Base-by-base conservation (phyloP, 441 rosid genomes). In the Adansonia gregorii region DNA sequence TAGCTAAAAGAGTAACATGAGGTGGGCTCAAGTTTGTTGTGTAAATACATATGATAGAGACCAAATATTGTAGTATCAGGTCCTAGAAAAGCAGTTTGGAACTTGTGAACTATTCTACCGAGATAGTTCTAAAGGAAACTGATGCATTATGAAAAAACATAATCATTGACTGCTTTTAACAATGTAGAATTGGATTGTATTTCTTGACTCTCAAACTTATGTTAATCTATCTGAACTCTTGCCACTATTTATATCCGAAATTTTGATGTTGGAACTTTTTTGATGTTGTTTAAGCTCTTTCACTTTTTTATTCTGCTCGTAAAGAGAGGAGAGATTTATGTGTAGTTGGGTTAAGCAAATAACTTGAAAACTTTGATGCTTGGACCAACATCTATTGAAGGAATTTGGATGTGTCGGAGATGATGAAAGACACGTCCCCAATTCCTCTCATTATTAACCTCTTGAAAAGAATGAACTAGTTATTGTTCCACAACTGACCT, bases 231-330 rank as follows among this genome's bases (percentile, higher is more conserved):
- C 55, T 39, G 24, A 41, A 52, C 19, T 56, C 58, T 24, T 24
- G 14, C 66, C 58, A 24, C 31, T 54, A 49, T 52, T 54, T 3
- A 31, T 64, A 8, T 65, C 41, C 22, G 41, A 43, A 27, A 52
- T 64, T 31, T 24, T 24, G 46, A 54, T 19, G 17, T 78, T 73
- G 64, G 49, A 27, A 35, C 67, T 63, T 63, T 14, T 27, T 63
- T 31, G 3, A 61, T 31, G 43, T 61, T 61, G 17, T 41, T 27
- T 61, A 11, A 61, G n/a, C 41, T 61, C 67, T 24, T 24, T 5
- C 3, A 4, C 67, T 27, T 12, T 69, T 52, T 12, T 35, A 14
- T 69, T 19, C 73, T 20, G 8, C 31, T 19, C 73, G 11, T 48
- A 27, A 22, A 45, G 41, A 43, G 56, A 48, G 19, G 45, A 67